Percentiles rank a stretch among this genome's conserved stretches.
phyloP scores from a whole-genome alignment of 2,329 filamentous ascomycete species.

The Mariannaea elegans region DNA sequence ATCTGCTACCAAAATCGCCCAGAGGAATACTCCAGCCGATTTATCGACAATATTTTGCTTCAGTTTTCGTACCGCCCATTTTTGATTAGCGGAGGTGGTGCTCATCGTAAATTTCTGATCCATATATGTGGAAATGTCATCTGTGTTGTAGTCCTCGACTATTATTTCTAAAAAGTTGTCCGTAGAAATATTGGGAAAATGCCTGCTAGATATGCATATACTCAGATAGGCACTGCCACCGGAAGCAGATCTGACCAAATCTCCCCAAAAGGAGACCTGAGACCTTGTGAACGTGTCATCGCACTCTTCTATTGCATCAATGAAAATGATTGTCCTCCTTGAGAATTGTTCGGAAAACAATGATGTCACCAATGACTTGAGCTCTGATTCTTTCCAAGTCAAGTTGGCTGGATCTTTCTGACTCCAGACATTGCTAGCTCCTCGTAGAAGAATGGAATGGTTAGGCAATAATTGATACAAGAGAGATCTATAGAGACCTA shows the following conservation, averaged over 20 bases:
- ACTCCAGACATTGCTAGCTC: no score
- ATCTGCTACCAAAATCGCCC: slow-evolving; percentile 20
- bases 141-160: slow-evolving; percentile 1
- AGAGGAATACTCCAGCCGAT: slow-evolving; percentile 24
- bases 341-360: not conserved
- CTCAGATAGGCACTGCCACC: not conserved
- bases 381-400: not conserved
- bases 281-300: not conserved
- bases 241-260: not conserved
- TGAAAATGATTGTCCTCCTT: slow-evolving; percentile 12
- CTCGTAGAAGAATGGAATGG: no score
- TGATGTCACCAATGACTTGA: not conserved
- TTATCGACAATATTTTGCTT: not conserved
- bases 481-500: no score
- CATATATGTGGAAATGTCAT: slow-evolving; percentile 19
- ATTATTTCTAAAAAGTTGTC: slow-evolving; percentile 1
- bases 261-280: slow-evolving; percentile 8
- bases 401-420: no score
- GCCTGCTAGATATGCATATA: slow-evolving; percentile 19
- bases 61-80: not conserved
- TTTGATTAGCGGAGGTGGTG: not conserved
- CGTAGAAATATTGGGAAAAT: slow-evolving; percentile 14
- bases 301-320: slow-evolving; percentile 25
- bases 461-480: no score
- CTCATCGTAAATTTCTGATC: not conserved